Conservation (phyloP, 2,329 filamentous ascomycete species). For the Juglanconis oblonga region DNA sequence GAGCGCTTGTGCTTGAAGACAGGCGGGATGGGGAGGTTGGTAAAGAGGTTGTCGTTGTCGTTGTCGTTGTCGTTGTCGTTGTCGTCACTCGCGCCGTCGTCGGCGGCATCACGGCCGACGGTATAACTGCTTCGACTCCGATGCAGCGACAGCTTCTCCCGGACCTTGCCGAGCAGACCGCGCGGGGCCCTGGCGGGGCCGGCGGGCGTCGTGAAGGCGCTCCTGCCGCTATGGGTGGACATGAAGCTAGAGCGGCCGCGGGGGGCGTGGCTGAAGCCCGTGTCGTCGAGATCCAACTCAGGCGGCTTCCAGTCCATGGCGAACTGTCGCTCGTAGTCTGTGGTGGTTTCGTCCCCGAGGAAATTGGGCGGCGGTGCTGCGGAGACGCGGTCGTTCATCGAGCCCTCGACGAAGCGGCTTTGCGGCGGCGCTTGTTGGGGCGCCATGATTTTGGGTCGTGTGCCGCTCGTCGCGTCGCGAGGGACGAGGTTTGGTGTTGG, state of each 20-base stretch:
- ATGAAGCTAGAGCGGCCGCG: slow-evolving; percentile 9
- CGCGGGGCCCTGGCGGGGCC: background rate
- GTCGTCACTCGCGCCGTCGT: slow-evolving; percentile 8
- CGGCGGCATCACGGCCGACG: slow-evolving; percentile 21
- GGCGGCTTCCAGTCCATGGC: slow-evolving; percentile 18
- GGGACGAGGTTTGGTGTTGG: no score
- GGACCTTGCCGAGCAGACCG: slow-evolving; percentile 19
- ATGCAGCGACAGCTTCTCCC: slow-evolving; percentile 27
- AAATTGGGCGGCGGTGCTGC: slow-evolving; percentile 68
- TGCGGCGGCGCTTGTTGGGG: slow-evolving; percentile 27
- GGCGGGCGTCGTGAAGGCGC: background rate
- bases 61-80: slow-evolving; percentile 7
- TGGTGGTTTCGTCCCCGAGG: slow-evolving; percentile 40
- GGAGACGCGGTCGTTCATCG: slow-evolving; percentile 79
- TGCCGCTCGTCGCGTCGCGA: background rate
- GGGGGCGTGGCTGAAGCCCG: background rate
- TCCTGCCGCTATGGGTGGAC: background rate
- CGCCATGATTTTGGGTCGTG: slow-evolving; percentile 15
- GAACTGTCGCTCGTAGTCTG: slow-evolving; percentile 25
- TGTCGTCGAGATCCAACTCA: slow-evolving; percentile 2
- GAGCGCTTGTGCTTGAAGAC: slow-evolving; percentile 18
- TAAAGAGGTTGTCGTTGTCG: background rate
- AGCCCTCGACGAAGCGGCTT: slow-evolving; percentile 72
- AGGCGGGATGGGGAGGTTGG: slow-evolving; percentile 10
- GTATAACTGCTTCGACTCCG: slow-evolving; percentile 23